Evolutionary conservation across 1,284 basidiomycete genomes (phyloP).

Genomic region (Ceratorhiza oryzae-sativae): DNA sequence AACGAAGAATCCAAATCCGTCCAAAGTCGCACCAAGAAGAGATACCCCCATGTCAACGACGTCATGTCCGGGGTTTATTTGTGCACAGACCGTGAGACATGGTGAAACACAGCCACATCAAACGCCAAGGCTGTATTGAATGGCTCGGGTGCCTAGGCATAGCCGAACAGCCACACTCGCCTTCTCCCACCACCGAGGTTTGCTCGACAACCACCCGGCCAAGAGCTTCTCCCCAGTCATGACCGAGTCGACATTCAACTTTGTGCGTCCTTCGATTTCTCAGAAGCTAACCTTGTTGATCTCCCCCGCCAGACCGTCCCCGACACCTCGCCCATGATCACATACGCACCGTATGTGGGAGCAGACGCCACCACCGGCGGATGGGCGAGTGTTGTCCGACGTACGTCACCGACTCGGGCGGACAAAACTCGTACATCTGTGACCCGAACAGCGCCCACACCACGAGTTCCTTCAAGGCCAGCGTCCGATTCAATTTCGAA

Average conservation of each 20-base stretch:
- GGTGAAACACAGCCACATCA: not conserved
- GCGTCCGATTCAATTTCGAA: constrained; percentile 26
- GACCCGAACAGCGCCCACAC: constrained; percentile 36
- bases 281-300: not conserved
- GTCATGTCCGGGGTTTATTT: not conserved
- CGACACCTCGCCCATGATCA: constrained; percentile 15
- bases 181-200: not conserved
- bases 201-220: constrained; percentile 8
- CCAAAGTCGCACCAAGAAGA: too few relatives aligned
- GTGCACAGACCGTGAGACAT: not conserved
- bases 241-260: constrained; percentile 22
- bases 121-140: constrained; percentile 9
- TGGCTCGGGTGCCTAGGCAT: not conserved
- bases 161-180: too few relatives aligned
- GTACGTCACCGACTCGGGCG: not conserved
- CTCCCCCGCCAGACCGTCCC: constrained; percentile 7
- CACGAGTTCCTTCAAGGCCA: constrained; percentile 32
- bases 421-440: constrained; percentile 30
- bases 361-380: constrained; percentile 20
- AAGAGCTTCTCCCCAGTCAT: not conserved
- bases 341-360: constrained; percentile 18
- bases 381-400: constrained; percentile 28
- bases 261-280: constrained; percentile 19
- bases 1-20: too few relatives aligned
- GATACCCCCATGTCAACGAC: too few relatives aligned